Conservation (phyloP, 768 basidiomycete genomes). For the Clitopilus hobsonii region DNA sequence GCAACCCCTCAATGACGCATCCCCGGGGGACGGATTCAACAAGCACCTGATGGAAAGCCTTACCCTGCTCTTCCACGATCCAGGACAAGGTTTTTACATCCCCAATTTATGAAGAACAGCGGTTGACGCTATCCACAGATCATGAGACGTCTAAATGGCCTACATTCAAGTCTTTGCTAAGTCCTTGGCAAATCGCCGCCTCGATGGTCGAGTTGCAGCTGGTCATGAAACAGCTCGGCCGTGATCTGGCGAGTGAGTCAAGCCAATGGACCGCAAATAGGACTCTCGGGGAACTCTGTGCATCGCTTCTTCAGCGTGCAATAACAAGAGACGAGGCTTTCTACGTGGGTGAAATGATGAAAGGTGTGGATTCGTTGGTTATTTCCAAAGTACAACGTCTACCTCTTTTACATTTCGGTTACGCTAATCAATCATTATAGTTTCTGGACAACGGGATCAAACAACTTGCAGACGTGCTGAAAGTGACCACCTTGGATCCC, state of each 20-base stretch:
- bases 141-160: constrained; percentile 56
- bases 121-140: constrained; percentile 21
- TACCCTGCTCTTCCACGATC: constrained; percentile 50
- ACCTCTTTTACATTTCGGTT: not conserved
- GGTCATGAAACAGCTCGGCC: constrained; percentile 67
- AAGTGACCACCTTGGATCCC: constrained; percentile 20
- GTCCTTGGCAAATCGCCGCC: constrained; percentile 81
- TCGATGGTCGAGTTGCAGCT: constrained; percentile 79
- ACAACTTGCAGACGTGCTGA: constrained; percentile 55
- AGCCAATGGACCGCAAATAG: constrained; percentile 51
- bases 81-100: constrained; percentile 36
- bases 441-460: constrained; percentile 73
- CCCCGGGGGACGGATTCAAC: constrained; percentile 39
- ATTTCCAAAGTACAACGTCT: constrained; percentile 55
- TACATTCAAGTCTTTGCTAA: constrained; percentile 59
- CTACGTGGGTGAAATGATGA: constrained; percentile 79
- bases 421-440: constrained; percentile 25
- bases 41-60: constrained; percentile 66
- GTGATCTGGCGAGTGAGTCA: constrained; percentile 56
- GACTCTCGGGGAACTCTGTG: constrained; percentile 61
- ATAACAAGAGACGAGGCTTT: constrained; percentile 78
- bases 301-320: constrained; percentile 65
- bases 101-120: constrained; percentile 29
- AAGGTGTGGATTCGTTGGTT: constrained; percentile 60
- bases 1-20: constrained; percentile 36